Base-by-base conservation (phyloP, 768 basidiomycete species). In the Suillus weaverae region DNA sequence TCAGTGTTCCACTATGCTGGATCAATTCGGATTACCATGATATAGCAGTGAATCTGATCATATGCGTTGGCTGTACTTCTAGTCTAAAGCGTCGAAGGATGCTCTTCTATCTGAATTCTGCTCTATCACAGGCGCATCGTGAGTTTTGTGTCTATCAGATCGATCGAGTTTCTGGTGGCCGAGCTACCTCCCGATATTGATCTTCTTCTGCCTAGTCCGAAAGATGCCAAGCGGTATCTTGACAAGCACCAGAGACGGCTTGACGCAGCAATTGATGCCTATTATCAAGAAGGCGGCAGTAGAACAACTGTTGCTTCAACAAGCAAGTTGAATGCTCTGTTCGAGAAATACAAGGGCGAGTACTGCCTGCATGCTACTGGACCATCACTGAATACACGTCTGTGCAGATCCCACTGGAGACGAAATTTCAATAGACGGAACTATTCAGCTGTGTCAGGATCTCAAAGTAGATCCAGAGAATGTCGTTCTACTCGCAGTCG, bases 401-500 rank as follows among this genome's bases (percentile, higher is more conserved):
- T n/a, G 18, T n/a, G 4, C 41, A 88, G 89, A 91, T 64, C 74
- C 81, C 16, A 86, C 86, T 48, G 79, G 79, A 8, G 86, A 87
- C 36, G 83, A 87, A 62, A 94, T 94, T 67, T 80, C 82, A 4
- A 84, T 93, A 33, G 88, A 94, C 64, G 94, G 94, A 0, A 95
- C 95, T 22, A 86, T 94, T 75, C 82, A 79, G 72, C 78, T 95
- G 54, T 93, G 94, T 66, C 79, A 85, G 68, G 91, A 91, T 69
- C 78, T 93, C 1, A 78, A 72, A 1, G 86, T 92, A 18, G 80
- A 91, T 69, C 90, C 89, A 1, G 92, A 93, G 67, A 91, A 95
- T 70, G 88, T 92, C 30, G 91, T 94, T 9, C 79, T 96, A 60
- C 84, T 96, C 50, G 86, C 90, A 6, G 79, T 97, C 46, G 94